A percentile compares a stretch with the other conserved stretches of the same genome.
Conservation (phyloP, 371 early-diverging fungal genomes). For the Encephalitozoon intestinalis region DNA sequence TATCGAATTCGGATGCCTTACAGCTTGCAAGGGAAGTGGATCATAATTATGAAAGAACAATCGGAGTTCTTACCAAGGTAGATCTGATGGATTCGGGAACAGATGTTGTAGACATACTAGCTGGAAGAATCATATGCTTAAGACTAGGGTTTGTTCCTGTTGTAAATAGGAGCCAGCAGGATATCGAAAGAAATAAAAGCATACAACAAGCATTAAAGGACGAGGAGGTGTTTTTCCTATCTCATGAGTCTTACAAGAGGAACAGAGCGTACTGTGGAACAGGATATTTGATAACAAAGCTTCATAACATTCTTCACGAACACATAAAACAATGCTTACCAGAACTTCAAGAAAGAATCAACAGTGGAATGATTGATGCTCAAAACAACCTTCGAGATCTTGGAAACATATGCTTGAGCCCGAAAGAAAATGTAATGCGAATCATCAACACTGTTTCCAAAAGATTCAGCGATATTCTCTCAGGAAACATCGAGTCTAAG, state of each 20-base stretch:
- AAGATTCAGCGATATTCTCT: constrained; percentile 73
- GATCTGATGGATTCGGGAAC: constrained; percentile 96
- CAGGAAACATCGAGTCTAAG: constrained; percentile 79
- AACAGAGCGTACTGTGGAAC: constrained; percentile 95
- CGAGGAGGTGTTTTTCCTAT: constrained; percentile 80
- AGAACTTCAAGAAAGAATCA: constrained; percentile 50
- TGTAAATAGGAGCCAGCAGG: constrained; percentile 60
- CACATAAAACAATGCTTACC: constrained; percentile 51
- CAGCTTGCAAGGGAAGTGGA: constrained; percentile 80
- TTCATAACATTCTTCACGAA: constrained; percentile 72
- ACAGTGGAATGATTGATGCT: constrained; percentile 66
- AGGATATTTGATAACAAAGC: constrained; percentile 79
- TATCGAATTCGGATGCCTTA: constrained; percentile 80
- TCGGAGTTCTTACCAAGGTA: constrained; percentile 81
- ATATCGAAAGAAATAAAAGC: constrained; percentile 77
- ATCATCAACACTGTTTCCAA: constrained; percentile 70
- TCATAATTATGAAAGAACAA: constrained; percentile 71
- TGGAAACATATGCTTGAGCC: constrained; percentile 56
- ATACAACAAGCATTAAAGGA: constrained; percentile 74
- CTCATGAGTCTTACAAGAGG: constrained; percentile 76
- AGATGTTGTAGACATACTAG: constrained; percentile 90
- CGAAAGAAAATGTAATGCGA: constrained; percentile 62
- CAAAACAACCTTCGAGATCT: constrained; percentile 65
- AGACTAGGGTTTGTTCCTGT: constrained; percentile 76
- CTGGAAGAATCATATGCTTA: constrained; percentile 83